Evolutionary conservation across 345 rosid species (phyloP), one percentile per base, ranked within the genome.

Genomic region (Eutrema heterophyllum): DNA sequence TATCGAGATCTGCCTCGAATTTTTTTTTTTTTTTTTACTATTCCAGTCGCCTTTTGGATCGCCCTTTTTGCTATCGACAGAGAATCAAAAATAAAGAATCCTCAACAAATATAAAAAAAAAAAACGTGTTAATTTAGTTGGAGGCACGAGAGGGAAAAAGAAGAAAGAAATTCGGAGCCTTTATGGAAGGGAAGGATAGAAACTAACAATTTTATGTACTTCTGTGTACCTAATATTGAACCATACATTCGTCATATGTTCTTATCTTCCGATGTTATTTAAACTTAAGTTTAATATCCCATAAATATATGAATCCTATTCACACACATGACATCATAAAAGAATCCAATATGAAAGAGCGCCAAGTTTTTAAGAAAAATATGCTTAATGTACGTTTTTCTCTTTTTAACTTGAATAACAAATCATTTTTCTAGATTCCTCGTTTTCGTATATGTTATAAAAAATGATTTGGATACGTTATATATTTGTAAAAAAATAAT

Each of bases 211-310:
- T 69, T 54, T 70, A 70, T 70, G 67, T 48, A 63, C 71, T 76
- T 76, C 0, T 54, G 75, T 70, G 39, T 76, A 76, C 80, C 80
- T 76, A 76, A 76, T 57, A 51, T 56, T 68, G 57, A 61, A 43
- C 33, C 44, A 60, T 51, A 57, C 63, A 51, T 59, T 51, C 46
- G 48, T 50, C 68, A 40, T 59, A 12, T 32, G 32, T 68, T 67
- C 68, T 68, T 60, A 67, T 51, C 55, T 50, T 50, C 39, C 38
- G 3, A 58, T 57, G 60, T 58, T 67, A 24, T 67, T 66, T 67
- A 18, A 66, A 54, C 5, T 24, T 29, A 3, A 65, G 44, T 7
- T 21, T 29, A 3, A 43, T 9, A 16, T 49, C 16, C 8, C 6
- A 38, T 6, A 18, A n/a, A 66, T 50, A 50, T 29, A 2, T 50